These are phyloP conservation scores for Jamesozyma hellenica DNA, from an alignment of 805 yeast species.

Conservation along the genomic window DNA sequence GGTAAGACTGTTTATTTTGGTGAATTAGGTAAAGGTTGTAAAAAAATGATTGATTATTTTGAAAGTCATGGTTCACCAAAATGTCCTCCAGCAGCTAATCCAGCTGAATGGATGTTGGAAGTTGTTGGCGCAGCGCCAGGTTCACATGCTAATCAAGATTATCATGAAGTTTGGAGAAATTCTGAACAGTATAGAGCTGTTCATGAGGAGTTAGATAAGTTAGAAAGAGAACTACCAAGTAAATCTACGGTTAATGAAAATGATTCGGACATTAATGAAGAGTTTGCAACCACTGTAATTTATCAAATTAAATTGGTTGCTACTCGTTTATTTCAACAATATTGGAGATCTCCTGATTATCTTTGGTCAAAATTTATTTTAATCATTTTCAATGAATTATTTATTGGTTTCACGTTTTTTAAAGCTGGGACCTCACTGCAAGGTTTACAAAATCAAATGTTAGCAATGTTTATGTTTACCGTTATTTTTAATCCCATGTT, in stretches of 20 bases:
- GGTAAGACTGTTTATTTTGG: conserved; percentile 73
- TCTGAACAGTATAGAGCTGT: conserved; percentile 54
- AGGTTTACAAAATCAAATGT: conserved; percentile 76
- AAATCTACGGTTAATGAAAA: conserved; percentile 24
- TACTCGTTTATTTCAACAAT: conserved; percentile 49
- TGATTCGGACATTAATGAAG: conserved; percentile 26
- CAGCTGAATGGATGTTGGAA: conserved; percentile 89
- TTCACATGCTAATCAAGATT: conserved; percentile 60
- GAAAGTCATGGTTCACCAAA: conserved; percentile 53
- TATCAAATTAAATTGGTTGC: conserved; percentile 39
- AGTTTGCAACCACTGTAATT: conserved; percentile 36
- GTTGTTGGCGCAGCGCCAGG: conserved; percentile 81
- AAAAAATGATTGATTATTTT: conserved; percentile 52
- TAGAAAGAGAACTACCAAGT: conserved; percentile 50
- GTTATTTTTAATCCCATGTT: conserved; percentile 46
- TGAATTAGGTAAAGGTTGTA: conserved; percentile 49
- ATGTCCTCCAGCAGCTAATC: conserved; percentile 64
- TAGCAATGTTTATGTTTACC: conserved; percentile 60
- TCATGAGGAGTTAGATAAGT: conserved; percentile 45
- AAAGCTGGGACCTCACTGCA: conserved; percentile 54
- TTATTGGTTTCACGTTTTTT: conserved; percentile 68
- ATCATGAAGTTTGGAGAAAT: conserved; percentile 65
- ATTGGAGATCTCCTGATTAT: conserved; percentile 58
- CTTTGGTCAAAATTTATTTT: conserved; percentile 51
- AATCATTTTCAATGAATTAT: conserved; percentile 45